These are phyloP conservation scores for Backusella tuberculispora DNA, from an alignment of 192 early-diverging fungal species.

Conservation along the genomic window DNA sequence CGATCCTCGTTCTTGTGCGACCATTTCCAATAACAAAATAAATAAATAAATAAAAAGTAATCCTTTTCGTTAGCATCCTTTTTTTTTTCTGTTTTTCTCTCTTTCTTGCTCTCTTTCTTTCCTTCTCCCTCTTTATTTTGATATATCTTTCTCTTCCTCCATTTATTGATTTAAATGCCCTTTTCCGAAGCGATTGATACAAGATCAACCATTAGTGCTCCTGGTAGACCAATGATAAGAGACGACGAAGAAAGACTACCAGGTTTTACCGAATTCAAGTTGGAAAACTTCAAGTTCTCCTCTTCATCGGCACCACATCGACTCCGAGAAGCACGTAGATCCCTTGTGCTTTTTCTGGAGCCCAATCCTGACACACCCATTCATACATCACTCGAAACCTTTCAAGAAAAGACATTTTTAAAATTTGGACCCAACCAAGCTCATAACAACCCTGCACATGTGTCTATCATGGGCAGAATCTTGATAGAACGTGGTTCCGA, in stretches of 20 bases:
- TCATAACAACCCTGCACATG: conserved; percentile 36
- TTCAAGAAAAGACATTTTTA: conserved; percentile 36
- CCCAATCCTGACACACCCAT: conserved; percentile 25
- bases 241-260: neutral
- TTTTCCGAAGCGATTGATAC: conserved; percentile 18
- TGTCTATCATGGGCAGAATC: conserved; percentile 30
- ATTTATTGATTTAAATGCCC: neutral
- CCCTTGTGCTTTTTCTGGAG: conserved; percentile 35
- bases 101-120: neutral
- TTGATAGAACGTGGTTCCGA: conserved; percentile 30
- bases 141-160: neutral
- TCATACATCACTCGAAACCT: conserved; percentile 28
- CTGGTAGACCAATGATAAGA: neutral
- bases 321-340: conserved; percentile 34
- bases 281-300: conserved; percentile 23
- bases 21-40: neutral
- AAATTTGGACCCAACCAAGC: conserved; percentile 44
- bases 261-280: conserved; percentile 35
- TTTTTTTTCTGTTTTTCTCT: conserved; percentile 12
- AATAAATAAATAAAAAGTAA: conserved; percentile 14
- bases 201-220: conserved; percentile 20
- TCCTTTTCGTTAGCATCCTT: neutral
- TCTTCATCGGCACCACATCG: conserved; percentile 28
- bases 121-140: neutral
- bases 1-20: conserved; percentile 22